Base-by-base conservation (phyloP, 2,329 filamentous ascomycete genomes). In the Fusarium anguioides region DNA sequence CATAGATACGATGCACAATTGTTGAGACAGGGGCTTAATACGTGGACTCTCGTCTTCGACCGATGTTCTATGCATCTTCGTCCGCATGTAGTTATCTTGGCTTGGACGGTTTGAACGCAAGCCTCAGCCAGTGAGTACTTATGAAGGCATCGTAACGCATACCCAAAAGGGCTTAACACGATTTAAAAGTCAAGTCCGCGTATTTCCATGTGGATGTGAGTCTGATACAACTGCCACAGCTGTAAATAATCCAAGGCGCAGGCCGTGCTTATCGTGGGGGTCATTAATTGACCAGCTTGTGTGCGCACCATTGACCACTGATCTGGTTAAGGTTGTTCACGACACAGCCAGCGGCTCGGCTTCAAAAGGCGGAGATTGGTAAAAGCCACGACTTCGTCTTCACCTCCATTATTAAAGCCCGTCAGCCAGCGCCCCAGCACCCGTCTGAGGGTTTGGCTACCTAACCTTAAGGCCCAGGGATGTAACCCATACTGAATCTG, bases 281-380 rank as follows among this genome's bases (percentile, higher is more conserved):
- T 17, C 20, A 14, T 12, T 47, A 36, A 57, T 61, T 64, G 47
- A 60, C 20, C 39, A 51, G 20, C 21, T 18, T 46, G 37, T 45
- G 48, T 62, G 60, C 51, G 48, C 54, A 45, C 40, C 33, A 51
- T 51, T 62, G 66, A 69, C 67, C 63, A 63, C 63, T 41, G 50
- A 51, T 68, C 59, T 70, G 63, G 66, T 69, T 70, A 69, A 68
- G 59, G 51, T 68, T 70, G 35, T 41, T 36, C n/a, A 44, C 57
- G 47, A 57, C 37, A 54, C 64, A 54, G 57, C 63, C 66, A 69
- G 66, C 57, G 44, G 42, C 41, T 27, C 52, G 53, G 37, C 66
- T 51, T 40, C 23, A 29, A 69, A 69, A 18, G 48, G 66, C 67
- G 66, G 66, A 70, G 48, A 65, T 70, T 64, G 40, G 18, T 41